Evolutionary conservation across 768 basidiomycete genomes (phyloP), one percentile per base, ranked within the genome.

Genomic region (Lentinula lateritia): DNA sequence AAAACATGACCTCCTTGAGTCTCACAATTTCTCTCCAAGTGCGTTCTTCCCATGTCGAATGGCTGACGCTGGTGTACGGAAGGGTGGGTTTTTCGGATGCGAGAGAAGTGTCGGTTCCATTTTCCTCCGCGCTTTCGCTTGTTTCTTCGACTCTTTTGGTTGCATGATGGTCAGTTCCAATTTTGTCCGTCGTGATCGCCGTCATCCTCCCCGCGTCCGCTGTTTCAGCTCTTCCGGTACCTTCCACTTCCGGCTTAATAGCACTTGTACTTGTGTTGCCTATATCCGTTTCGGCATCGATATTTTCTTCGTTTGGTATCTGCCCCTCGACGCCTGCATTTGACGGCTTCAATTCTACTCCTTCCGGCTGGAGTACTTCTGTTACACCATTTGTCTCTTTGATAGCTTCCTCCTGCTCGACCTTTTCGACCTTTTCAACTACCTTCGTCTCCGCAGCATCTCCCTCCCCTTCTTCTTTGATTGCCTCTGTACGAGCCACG

Each of bases 1-100:
- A 93, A 70, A 90, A 94, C 90, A 94, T 89, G 46, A 90, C 87
- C 71, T 93, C 90, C 62, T 85, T 83, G 64, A 95, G 70, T 48
- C 79, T 79, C 16, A 85, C 78, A 18, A 95, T 70, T 73, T 92
- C 89, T 67, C 87, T 88, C 91, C 92, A 94, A 18, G 89, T 86
- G 55, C 86, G 80, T 70, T 93, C 92, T 71, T 93, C 92, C 92
- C 93, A 93, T 4, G 87, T 90, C 34, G 80, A 74, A 50, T 89
- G 83, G 13, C 85, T 82, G 32, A 90, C 78, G 62, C 82, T 90
- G 34, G 75, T 73, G 15, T 76, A 77, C 8, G 65, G 55, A 8
- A 18, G 35, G 41, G 63, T 56, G 35, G 48, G 65, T 41, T 60
- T 50, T 39, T 46, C 46, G 20, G 15, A 15, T n/a, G 52, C 57